Percentiles rank a stretch among this genome's conserved stretches.
phyloP scores from a whole-genome alignment of 2,329 filamentous ascomycete genomes.

The Balansia obtecta region DNA sequence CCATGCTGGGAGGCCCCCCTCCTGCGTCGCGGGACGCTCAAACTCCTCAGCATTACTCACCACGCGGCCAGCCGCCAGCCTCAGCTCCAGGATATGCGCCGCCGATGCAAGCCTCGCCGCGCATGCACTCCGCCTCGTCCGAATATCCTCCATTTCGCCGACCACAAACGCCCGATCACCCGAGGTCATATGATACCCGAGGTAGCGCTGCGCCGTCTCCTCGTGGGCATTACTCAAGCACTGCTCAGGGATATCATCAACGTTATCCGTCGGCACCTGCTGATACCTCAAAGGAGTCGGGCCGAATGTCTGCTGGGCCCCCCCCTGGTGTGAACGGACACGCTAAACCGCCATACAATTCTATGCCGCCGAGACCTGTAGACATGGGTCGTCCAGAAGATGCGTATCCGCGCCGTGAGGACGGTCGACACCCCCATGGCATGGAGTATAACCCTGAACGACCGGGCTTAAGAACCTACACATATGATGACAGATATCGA shows the following conservation, averaged over 20 bases:
- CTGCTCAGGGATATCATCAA: slow-evolving; percentile 42
- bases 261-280: slow-evolving; percentile 34
- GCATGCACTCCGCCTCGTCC: slow-evolving; percentile 39
- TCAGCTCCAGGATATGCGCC: slow-evolving; percentile 34
- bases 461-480: slow-evolving; percentile 27
- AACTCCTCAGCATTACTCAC: slow-evolving; percentile 26
- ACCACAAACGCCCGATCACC: slow-evolving; percentile 62
- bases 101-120: slow-evolving; percentile 41
- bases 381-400: slow-evolving; percentile 33
- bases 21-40: slow-evolving; percentile 29
- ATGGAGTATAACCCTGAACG: slow-evolving; percentile 43
- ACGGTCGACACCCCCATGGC: slow-evolving; percentile 24
- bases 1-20: slow-evolving; percentile 43
- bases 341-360: slow-evolving; percentile 31
- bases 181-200: slow-evolving; percentile 39
- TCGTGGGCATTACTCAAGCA: slow-evolving; percentile 40
- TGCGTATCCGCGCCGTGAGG: slow-evolving; percentile 37
- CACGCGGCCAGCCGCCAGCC: slow-evolving; percentile 26
- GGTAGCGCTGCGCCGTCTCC: slow-evolving; percentile 34
- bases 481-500: slow-evolving; percentile 42
- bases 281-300: slow-evolving; percentile 31
- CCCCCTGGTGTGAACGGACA: slow-evolving; percentile 40
- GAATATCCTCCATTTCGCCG: slow-evolving; percentile 53
- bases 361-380: slow-evolving; percentile 31
- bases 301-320: slow-evolving; percentile 25